A percentile compares a stretch with the other conserved stretches of the same genome.
phyloP scores from a whole-genome alignment of 208 protist species.

The Kentomonas sorsogonicus region DNA sequence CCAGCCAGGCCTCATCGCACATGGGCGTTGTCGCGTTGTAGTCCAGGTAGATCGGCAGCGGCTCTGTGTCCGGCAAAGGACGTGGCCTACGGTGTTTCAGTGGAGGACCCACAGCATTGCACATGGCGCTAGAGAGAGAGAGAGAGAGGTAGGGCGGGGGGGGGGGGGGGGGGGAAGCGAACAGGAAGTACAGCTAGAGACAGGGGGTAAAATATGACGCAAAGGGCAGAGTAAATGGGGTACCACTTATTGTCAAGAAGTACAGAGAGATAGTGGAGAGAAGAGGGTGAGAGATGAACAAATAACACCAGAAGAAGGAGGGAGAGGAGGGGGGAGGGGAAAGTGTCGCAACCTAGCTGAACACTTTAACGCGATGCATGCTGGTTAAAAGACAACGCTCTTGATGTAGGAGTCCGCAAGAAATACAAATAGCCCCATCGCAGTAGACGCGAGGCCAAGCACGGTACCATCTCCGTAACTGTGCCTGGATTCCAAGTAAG shows the following conservation, averaged over 20 bases:
- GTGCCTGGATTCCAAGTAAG: too few relatives aligned
- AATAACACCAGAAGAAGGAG: not conserved
- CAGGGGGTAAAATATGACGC: not conserved
- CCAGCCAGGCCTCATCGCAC: slow-evolving; percentile 70
- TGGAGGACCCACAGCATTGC: slow-evolving; percentile 59
- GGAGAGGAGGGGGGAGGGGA: not conserved
- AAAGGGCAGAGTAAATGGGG: not conserved
- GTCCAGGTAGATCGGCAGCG: slow-evolving; percentile 90
- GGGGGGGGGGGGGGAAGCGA: not conserved
- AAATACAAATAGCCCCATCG: too few relatives aligned
- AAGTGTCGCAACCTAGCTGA: not conserved
- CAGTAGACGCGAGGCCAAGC: too few relatives aligned
- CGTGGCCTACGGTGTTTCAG: slow-evolving; percentile 56
- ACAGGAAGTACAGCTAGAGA: not conserved
- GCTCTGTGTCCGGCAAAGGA: slow-evolving; percentile 39
- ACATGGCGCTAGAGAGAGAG: slow-evolving; percentile 27
- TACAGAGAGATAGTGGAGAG: too few relatives aligned
- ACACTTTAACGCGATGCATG: too few relatives aligned
- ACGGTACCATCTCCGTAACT: too few relatives aligned
- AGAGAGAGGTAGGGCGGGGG: too few relatives aligned
- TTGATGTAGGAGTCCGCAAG: too few relatives aligned
- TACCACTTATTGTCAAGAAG: too few relatives aligned
- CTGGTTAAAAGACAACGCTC: too few relatives aligned
- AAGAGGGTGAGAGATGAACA: too few relatives aligned
- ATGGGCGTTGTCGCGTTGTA: slow-evolving; percentile 92